Base-by-base conservation (phyloP, 805 yeast species). In the Vanderwaltozyma tropicalis region DNA sequence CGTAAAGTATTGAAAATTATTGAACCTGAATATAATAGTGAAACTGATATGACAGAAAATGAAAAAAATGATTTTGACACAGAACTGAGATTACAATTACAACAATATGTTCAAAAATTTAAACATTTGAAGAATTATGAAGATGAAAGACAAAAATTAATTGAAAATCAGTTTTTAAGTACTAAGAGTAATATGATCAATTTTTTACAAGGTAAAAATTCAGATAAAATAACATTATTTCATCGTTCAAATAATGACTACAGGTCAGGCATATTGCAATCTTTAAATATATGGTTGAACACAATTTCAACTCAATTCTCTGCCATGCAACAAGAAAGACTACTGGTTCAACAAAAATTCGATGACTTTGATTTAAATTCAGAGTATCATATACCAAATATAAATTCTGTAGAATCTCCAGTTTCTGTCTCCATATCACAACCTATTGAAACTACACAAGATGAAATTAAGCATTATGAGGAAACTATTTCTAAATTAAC, bases 51-150 rank as follows among this genome's bases (percentile, higher is more conserved):
- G 53, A 48, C 68, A 19, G 64, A 66, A 22, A 63, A 58, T 9
- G 78, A 75, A 28, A 72, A 75, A 47, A 74, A 74, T 42, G 64
- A 67, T 27, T 65, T 77, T 17, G 82, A 76, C 45, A 69, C 73
- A 34, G 76, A 74, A 41, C 63, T 74, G 31, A 67, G 74, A 40
- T 48, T 68, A 18, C 71, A 73, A 49, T 47, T 76, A 32, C 78
- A 73, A 45, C 67, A 67, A 40, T 62, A 73, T 44, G 67, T 67
- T 42, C 72, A 71, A 40, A 69, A 74, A 48, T 63, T 74, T 33
- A 71, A 69, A 41, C 52, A 63, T 37, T 51, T 74, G 35, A 75
- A 71, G 40, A 57, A 62, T 3, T 75, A 79, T 45, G 84, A 80
- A 50, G 45, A 49, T 5, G 64, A 69, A 39, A 60, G 82, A 42